Evolutionary conservation across 129 eudicot species (phyloP).

Genomic region (Chrysanthemum makinoi): DNA sequence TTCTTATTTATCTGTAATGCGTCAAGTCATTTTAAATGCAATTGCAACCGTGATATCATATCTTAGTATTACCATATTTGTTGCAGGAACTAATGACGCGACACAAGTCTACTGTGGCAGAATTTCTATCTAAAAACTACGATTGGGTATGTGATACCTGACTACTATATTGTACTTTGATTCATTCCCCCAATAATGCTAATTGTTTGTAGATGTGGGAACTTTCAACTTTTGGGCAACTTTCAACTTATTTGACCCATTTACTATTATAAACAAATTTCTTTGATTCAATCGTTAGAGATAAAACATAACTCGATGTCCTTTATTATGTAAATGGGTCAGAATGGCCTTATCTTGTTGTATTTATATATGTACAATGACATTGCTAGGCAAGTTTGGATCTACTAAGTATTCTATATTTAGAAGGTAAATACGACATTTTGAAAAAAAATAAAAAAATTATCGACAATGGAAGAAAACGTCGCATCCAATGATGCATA

Average conservation of each 20-base stretch:
- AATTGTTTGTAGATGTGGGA: background rate
- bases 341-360: background rate
- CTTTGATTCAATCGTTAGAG: too few relatives aligned
- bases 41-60: background rate
- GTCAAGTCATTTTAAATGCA: background rate
- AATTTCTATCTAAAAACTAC: conserved; percentile 86
- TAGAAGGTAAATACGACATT: background rate
- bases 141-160: conserved; percentile 62
- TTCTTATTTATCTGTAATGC: too few relatives aligned
- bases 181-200: too few relatives aligned
- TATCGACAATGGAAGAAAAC: background rate
- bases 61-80: conserved; percentile 27
- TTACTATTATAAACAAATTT: too few relatives aligned
- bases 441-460: background rate
- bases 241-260: background rate
- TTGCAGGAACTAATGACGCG: conserved; percentile 91
- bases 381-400: background rate
- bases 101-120: conserved; percentile 96
- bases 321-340: background rate
- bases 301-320: background rate
- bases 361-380: background rate
- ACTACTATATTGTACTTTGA: background rate
- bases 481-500: background rate
- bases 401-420: background rate
- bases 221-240: background rate